Evolutionary conservation across 2,329 filamentous ascomycete genomes (phyloP).

Genomic region (Ceratocystis harringtonii): DNA sequence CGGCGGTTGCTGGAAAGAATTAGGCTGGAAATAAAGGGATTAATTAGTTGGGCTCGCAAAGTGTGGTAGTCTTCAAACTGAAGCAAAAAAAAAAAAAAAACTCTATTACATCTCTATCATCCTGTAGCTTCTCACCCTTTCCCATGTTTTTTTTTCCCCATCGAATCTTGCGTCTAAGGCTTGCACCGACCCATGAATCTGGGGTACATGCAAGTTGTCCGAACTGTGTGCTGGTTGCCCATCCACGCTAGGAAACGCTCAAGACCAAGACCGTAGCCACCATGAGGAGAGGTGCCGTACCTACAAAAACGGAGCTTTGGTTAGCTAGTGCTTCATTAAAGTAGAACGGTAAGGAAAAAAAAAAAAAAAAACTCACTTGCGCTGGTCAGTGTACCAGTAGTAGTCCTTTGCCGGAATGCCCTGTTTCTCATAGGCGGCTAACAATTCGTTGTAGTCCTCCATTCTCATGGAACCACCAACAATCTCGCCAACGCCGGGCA

Average conservation of each 20-base stretch:
- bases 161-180: conserved; percentile 34
- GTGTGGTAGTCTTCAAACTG: too few relatives aligned
- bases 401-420: conserved; percentile 73
- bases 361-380: conserved; percentile 52
- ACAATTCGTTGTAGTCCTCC: conserved; percentile 75
- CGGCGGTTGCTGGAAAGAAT: conserved; percentile 14
- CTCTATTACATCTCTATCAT: conserved; percentile 1
- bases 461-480: conserved; percentile 96
- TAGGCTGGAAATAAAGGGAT: background rate
- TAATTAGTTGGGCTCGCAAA: background rate
- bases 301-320: conserved; percentile 28
- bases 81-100: conserved; percentile 22
- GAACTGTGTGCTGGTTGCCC: conserved; percentile 47
- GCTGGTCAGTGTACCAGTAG: conserved; percentile 98
- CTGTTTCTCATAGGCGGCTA: conserved; percentile 76
- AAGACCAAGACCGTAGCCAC: conserved; percentile 82
- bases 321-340: background rate
- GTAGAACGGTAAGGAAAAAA: background rate
- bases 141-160: background rate
- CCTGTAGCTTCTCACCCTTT: background rate
- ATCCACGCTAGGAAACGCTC: conserved; percentile 59
- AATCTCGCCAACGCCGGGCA: conserved; percentile 95
- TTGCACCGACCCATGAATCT: conserved; percentile 71
- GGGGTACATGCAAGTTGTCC: conserved; percentile 59
- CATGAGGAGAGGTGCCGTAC: conserved; percentile 84